These are phyloP conservation scores for Candida verbasci DNA, from an alignment of 805 yeast species.

Conservation along the genomic window DNA sequence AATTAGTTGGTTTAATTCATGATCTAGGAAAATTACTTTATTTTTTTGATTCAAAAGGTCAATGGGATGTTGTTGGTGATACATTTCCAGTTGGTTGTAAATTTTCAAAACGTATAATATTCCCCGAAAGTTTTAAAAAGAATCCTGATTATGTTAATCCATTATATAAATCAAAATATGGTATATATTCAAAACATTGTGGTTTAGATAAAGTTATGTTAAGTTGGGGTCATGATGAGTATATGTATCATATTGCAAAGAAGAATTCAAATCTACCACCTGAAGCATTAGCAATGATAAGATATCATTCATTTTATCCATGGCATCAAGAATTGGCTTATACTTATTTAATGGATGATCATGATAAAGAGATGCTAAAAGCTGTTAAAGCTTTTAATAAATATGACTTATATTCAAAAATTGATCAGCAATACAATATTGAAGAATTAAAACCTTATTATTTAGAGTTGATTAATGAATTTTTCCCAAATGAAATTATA, in stretches of 20 bases:
- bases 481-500: constrained; percentile 51
- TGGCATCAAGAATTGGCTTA: constrained; percentile 74
- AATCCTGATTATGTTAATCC: constrained; percentile 65
- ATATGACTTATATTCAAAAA: constrained; percentile 65
- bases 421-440: constrained; percentile 44
- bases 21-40: constrained; percentile 67
- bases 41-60: constrained; percentile 68
- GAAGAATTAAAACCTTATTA: constrained; percentile 56
- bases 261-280: constrained; percentile 58
- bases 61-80: constrained; percentile 80
- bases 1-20: constrained; percentile 66
- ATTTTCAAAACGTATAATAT: constrained; percentile 55
- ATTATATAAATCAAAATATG: constrained; percentile 59
- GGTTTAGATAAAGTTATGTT: constrained; percentile 68
- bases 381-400: constrained; percentile 66
- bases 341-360: constrained; percentile 57
- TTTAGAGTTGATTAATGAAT: constrained; percentile 60
- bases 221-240: constrained; percentile 79
- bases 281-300: constrained; percentile 67
- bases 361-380: constrained; percentile 54
- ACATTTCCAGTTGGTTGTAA: constrained; percentile 74
- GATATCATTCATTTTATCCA: constrained; percentile 74
- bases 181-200: constrained; percentile 60
- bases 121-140: constrained; percentile 52
- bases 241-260: constrained; percentile 70